phyloP scores from a whole-genome alignment of 805 yeast genomes.

The Millerago galiae region DNA sequence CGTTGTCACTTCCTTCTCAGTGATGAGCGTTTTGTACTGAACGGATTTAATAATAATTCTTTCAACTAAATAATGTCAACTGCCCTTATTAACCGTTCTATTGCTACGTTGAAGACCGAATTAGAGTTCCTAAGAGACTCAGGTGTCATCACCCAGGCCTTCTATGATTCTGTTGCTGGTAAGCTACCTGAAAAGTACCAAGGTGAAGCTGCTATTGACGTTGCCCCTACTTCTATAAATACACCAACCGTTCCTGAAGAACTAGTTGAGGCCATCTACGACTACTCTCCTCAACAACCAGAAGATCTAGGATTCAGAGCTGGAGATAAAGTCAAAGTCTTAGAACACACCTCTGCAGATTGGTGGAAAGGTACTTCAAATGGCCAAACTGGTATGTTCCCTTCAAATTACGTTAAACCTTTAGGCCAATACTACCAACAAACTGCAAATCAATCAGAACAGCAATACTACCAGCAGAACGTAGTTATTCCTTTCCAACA shows the following conservation, averaged over 20 bases:
- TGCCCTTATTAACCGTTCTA: constrained; percentile 69
- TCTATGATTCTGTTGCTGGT: constrained; percentile 42
- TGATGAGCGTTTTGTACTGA: constrained; percentile 40
- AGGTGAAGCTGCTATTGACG: constrained; percentile 44
- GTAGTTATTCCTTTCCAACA: constrained; percentile 25
- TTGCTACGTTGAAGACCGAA: constrained; percentile 70
- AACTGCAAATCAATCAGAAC: constrained; percentile 1
- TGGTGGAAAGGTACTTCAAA: constrained; percentile 85
- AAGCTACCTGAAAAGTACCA: constrained; percentile 55
- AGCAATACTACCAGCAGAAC: constrained; percentile 31
- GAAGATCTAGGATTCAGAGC: constrained; percentile 61
- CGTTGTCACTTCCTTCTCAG: constrained; percentile 59
- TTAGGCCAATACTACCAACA: constrained; percentile 5
- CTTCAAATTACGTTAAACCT: constrained; percentile 71
- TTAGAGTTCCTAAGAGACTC: constrained; percentile 75
- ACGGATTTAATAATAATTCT: no score
- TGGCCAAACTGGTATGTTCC: constrained; percentile 74
- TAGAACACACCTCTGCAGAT: constrained; percentile 70
- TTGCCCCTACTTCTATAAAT: constrained; percentile 6
- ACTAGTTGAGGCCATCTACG: constrained; percentile 65
- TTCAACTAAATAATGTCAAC: constrained; percentile 29
- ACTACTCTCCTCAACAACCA: constrained; percentile 64
- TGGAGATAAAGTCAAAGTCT: constrained; percentile 66
- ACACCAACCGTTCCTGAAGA: constrained; percentile 25
- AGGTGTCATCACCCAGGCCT: constrained; percentile 55